These are phyloP conservation scores for Hippophae gyantsensis DNA, from an alignment of 306 rosid species.

Conservation along the genomic window DNA sequence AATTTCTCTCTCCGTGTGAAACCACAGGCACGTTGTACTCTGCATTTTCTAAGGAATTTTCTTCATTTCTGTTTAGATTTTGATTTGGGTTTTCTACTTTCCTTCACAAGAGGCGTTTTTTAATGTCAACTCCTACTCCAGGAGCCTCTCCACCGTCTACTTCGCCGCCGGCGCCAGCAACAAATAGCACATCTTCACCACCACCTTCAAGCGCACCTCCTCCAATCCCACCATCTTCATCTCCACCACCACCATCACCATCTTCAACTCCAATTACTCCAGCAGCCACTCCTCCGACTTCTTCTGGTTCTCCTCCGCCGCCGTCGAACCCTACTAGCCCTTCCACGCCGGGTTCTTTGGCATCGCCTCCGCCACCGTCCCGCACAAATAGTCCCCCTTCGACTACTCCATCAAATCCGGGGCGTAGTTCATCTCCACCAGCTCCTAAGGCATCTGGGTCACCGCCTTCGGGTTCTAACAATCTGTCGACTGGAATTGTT, in stretches of 20 bases:
- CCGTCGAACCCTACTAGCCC: slow-evolving; percentile 11
- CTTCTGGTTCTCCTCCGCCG: slow-evolving; percentile 18
- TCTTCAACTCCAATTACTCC: slow-evolving; percentile 17
- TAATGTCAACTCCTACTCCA: too few relatives aligned
- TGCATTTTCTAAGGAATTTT: too few relatives aligned
- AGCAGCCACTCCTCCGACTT: slow-evolving; percentile 16
- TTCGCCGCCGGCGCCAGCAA: neutral
- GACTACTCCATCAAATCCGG: slow-evolving; percentile 25
- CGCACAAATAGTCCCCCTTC: slow-evolving; percentile 18
- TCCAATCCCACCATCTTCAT: slow-evolving; percentile 24
- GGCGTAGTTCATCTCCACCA: slow-evolving; percentile 24
- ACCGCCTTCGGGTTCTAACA: slow-evolving; percentile 25
- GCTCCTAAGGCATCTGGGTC: slow-evolving; percentile 25
- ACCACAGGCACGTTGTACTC: too few relatives aligned
- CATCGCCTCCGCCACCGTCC: slow-evolving; percentile 29
- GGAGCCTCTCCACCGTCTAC: too few relatives aligned
- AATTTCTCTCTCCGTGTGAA: too few relatives aligned
- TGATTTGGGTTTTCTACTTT: too few relatives aligned
- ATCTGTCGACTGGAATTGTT: slow-evolving; percentile 38
- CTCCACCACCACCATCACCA: slow-evolving; percentile 27
- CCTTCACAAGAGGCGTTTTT: too few relatives aligned
- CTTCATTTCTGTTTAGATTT: too few relatives aligned
- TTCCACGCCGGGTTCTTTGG: neutral
- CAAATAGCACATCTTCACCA: slow-evolving; percentile 10
- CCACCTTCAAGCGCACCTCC: slow-evolving; percentile 9